Evolutionary conservation across 805 yeast species (phyloP).

Genomic region (Millerozyma acaciae): DNA sequence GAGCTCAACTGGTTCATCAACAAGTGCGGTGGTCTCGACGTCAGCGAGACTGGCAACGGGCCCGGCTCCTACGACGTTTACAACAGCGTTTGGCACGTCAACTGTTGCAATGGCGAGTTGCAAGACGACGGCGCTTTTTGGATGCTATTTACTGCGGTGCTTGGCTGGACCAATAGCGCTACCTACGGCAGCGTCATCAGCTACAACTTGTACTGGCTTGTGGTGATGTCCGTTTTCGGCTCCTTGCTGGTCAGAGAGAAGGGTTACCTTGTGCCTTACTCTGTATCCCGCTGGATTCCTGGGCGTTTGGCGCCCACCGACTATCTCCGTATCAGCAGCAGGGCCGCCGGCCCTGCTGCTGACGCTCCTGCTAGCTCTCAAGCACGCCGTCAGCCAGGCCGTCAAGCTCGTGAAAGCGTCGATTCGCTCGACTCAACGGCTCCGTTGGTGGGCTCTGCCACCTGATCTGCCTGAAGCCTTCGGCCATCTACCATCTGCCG

Average conservation of each 20-base stretch:
- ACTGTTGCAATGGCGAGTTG: slow-evolving; percentile 42
- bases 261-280: no score
- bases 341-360: no score
- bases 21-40: slow-evolving; percentile 39
- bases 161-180: slow-evolving; percentile 46
- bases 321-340: slow-evolving; percentile 34
- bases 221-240: slow-evolving; percentile 28
- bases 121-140: slow-evolving; percentile 41
- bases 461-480: no score
- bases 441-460: no score
- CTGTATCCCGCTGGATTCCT: no score
- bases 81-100: slow-evolving; percentile 43
- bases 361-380: no score
- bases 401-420: no score
- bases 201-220: slow-evolving; percentile 36
- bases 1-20: slow-evolving; percentile 38
- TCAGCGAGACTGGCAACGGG: slow-evolving; percentile 42
- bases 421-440: no score
- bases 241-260: slow-evolving; percentile 33
- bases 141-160: slow-evolving; percentile 44
- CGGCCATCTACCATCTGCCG: no score
- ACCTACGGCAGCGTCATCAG: slow-evolving; percentile 40
- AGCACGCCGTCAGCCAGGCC: no score
- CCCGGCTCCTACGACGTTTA: slow-evolving; percentile 43
- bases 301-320: slow-evolving; percentile 21